A percentile compares a stretch with the other conserved stretches of the same genome.
These are phyloP conservation scores for Corynascus novoguineensis DNA, from an alignment of 495 filamentous ascomycete species.

Conservation along the genomic window DNA sequence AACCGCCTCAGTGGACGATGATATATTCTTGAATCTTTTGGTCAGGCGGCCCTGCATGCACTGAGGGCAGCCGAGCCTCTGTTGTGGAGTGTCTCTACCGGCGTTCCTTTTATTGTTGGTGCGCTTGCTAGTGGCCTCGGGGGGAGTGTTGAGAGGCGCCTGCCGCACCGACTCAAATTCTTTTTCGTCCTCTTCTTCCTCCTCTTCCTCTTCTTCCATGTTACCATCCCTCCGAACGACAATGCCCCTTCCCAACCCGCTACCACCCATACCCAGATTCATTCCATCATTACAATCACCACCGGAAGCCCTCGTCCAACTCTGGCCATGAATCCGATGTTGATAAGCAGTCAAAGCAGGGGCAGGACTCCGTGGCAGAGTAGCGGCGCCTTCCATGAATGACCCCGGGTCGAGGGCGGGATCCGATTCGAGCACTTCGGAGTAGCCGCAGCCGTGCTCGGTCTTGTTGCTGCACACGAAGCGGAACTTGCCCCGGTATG, in stretches of 20 bases:
- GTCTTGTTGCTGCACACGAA: constrained; percentile 17
- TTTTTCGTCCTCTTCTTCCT: background rate
- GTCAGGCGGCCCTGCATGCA: background rate
- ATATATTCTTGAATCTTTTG: background rate
- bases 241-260: background rate
- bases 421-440: constrained; percentile 1
- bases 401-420: background rate
- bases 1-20: background rate
- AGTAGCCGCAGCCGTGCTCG: background rate
- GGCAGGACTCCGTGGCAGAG: no score
- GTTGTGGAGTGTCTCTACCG: background rate
- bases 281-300: background rate
- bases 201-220: background rate
- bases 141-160: no score
- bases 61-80: background rate
- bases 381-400: no score
- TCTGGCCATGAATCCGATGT: no score
- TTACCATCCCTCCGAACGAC: background rate
- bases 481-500: constrained; percentile 7
- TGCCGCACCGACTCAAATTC: background rate
- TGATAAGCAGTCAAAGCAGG: no score
- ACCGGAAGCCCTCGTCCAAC: no score
- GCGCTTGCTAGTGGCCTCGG: background rate
- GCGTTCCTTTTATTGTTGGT: background rate
- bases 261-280: background rate